Evolutionary conservation across 257 asterid genomes (phyloP).

Genomic region (Solanum chaucha): DNA sequence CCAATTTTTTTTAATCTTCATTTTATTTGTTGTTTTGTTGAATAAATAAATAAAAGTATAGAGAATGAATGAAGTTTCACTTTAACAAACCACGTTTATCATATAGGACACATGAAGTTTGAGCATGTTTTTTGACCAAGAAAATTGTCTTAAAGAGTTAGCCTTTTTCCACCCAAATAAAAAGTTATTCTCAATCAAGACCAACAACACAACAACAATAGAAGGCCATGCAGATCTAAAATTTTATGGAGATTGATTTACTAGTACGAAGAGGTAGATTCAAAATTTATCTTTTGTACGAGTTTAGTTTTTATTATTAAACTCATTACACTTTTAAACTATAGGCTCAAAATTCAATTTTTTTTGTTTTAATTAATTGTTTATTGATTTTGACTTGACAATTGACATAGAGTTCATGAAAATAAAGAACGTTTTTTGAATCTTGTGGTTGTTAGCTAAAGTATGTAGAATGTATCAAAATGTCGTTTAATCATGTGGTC

Average conservation of each 20-base stretch:
- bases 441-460: too few relatives aligned
- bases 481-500: too few relatives aligned
- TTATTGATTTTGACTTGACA: background rate
- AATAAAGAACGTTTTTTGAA: accelerated
- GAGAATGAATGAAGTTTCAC: background rate
- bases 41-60: background rate
- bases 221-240: background rate
- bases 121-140: background rate
- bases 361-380: too few relatives aligned
- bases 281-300: too few relatives aligned
- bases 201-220: background rate
- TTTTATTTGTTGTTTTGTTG: background rate
- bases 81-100: background rate
- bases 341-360: too few relatives aligned
- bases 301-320: too few relatives aligned
- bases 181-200: background rate
- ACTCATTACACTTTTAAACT: too few relatives aligned
- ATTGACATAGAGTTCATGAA: accelerated
- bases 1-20: background rate
- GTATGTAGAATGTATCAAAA: too few relatives aligned
- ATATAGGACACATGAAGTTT: background rate
- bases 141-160: background rate
- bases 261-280: background rate
- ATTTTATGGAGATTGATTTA: background rate
- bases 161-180: background rate